These are phyloP conservation scores for Crithidia acanthocephali DNA, from an alignment of 208 protist species.

Conservation along the genomic window DNA sequence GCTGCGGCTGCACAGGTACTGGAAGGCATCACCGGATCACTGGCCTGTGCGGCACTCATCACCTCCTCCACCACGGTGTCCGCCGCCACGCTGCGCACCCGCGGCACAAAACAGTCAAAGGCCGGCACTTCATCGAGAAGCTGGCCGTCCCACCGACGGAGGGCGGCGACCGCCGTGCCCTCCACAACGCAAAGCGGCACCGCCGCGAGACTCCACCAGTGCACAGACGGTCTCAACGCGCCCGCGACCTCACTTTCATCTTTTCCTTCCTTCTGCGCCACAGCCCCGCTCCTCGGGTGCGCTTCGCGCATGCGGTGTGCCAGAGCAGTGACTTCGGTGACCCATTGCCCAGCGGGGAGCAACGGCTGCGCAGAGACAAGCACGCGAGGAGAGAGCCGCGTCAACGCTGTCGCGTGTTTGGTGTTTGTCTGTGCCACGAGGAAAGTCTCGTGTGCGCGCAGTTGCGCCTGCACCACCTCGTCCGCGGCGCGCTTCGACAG, in stretches of 20 bases:
- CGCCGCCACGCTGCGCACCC: constrained; percentile 3
- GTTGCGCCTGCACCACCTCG: constrained; percentile 4
- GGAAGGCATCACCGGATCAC: not conserved
- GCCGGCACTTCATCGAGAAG: constrained; percentile 5
- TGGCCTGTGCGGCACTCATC: not conserved
- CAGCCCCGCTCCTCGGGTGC: not conserved
- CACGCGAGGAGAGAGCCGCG: constrained; percentile 3
- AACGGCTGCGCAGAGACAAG: constrained; percentile 20
- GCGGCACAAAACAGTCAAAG: constrained; percentile 33
- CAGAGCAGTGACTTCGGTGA: not conserved
- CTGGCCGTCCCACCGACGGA: constrained; percentile 21
- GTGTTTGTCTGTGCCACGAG: not conserved
- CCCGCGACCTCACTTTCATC: not conserved
- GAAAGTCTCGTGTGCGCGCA: constrained; percentile 20
- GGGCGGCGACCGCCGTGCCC: constrained; percentile 10
- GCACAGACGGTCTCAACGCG: not conserved
- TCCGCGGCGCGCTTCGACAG: not conserved
- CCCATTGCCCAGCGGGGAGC: constrained; percentile 8
- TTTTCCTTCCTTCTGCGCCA: not conserved
- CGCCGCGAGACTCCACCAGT: constrained; percentile 18
- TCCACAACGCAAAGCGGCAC: constrained; percentile 17
- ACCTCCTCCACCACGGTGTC: not conserved
- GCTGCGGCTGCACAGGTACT: not conserved
- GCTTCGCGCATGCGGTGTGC: not conserved
- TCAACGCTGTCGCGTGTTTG: not conserved